Conservation (phyloP, 139 green algal genomes). For the Closterium sp. region DNA sequence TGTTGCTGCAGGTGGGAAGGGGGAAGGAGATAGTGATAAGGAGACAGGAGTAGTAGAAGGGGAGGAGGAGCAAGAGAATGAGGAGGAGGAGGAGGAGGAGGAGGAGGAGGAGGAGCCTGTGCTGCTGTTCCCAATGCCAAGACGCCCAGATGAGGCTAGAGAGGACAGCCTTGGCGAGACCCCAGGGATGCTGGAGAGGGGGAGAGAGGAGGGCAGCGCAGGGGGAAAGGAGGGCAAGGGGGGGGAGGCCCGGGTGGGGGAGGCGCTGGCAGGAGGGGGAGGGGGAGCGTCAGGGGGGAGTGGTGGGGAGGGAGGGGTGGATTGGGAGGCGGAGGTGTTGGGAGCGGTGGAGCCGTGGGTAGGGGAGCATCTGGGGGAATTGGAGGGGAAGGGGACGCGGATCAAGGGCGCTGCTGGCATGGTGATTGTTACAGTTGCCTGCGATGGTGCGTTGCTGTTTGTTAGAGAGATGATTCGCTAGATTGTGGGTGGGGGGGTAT, state of each 20-base stretch:
- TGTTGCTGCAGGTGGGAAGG: neutral
- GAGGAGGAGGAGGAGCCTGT: neutral
- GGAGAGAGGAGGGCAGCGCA: neutral
- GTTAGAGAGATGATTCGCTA: neutral
- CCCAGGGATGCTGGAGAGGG: neutral
- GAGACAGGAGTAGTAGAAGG: neutral
- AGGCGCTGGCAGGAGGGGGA: neutral
- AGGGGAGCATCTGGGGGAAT: neutral
- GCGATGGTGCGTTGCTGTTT: neutral
- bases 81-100: neutral
- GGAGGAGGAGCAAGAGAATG: neutral
- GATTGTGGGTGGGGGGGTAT: neutral
- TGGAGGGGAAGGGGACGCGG: neutral
- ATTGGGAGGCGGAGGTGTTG: neutral
- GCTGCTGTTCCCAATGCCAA: neutral
- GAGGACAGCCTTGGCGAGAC: neutral
- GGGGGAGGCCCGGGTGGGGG: neutral
- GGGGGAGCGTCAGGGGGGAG: neutral
- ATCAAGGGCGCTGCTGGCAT: neutral
- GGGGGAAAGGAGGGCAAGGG: neutral
- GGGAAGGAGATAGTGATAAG: too few relatives aligned
- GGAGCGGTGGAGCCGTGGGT: neutral
- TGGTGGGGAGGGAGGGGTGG: neutral
- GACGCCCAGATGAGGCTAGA: neutral
- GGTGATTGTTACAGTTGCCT: neutral